Base-by-base conservation (phyloP, 2,329 filamentous ascomycete species). In the Ophiostoma himal-ulmi region DNA sequence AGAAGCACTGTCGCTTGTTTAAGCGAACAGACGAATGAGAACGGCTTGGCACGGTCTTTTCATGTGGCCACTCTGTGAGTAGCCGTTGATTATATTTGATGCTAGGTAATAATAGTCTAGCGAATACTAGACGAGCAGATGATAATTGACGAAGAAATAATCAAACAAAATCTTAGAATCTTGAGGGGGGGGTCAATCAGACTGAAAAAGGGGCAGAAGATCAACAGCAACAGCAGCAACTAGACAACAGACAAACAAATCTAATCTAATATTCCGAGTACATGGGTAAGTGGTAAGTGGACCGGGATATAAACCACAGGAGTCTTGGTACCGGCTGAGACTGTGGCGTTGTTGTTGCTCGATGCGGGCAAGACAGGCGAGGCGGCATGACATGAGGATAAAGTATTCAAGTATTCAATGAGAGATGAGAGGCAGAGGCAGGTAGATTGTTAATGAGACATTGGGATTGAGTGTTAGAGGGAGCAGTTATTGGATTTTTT, bases 301-400 rank as follows among this genome's bases (percentile, higher is more conserved):
- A 14, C 52, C 22, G 52, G n/a, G 52, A 57, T 57, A 22, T 57
- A 22, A n/a, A 48, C 44, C 17, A 44, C 14, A 44, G 22, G 10
- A 10, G 52, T 26, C n/a, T 62, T 62, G 26, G 57, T 62, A 17
- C 26, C 22, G 54, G 54, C 13, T 60, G 26, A 30, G 26, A 34
- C 22, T 30, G 41, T 68, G 41, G 39, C 41, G 26, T 52, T 44
- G 26, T 52, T 44, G 48, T 20, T 72, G 66, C 69, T 72, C 44
- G 67, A 72, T 67, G 68, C 37, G 69, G 71, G 36, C 66, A 72
- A 72, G 69, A 72, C 69, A 72, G 69, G 69, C 71, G 71, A 72
- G 71, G 37, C 54, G 34, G 67, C 54, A 67, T 67, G 6, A 26
- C 26, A 39, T n/a, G 26, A 26, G 20, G 30, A 57, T 48, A 5